Evolutionary conservation across 257 asterid genomes (phyloP), one percentile per base, ranked within the genome.

Genomic region (Euphrasia confusa): DNA sequence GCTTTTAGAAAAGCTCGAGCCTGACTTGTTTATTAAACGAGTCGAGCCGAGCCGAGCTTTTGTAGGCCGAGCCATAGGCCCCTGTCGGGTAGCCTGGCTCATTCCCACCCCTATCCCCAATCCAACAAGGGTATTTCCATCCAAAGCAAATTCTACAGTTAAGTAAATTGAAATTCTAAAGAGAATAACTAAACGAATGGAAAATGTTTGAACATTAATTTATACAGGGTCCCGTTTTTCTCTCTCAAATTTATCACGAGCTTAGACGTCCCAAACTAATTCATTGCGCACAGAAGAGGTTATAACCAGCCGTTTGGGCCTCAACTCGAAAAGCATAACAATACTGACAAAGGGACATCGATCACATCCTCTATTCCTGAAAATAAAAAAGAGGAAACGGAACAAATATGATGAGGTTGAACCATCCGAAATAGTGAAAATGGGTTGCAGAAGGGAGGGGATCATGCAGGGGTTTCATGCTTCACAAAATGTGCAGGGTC

Each of bases 341-440:
- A 52, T 7, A n/a, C 50, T 12, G 17, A 2, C 24, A 21, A 27
- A 50, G 18, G 9, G 57, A 10, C 56, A 18, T 52, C 14, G 32
- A 18, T 30, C 64, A 45, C 14, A 6, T 30, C 32, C 79, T 76
- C 79, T 76, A 79, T 64, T 79, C 79, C 84, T 79, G 84, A 39
- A 44, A 30, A 74, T 45, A 44, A 3, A 44, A 3, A 69, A 37
- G 12, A 45, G 53, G 9, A 61, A 53, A 53, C 4, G n/a, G 14
- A 28, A 30, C 33, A 4, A 24, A 32, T 37, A 58, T 56, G 24
- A 6, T 9, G 42, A 33, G 61, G 50, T 11, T 49, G 55, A 49
- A 18, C 27, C 54, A 61, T 67, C 35, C 0, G 27, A 54, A 58
- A 37, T 37, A 37, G 11, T 37, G 42, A 37, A 37, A 11, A 21